A percentile compares a stretch with the other conserved stretches of the same genome.
phyloP scores from a whole-genome alignment of 495 filamentous ascomycete species.

The Usnea hakonensis region DNA sequence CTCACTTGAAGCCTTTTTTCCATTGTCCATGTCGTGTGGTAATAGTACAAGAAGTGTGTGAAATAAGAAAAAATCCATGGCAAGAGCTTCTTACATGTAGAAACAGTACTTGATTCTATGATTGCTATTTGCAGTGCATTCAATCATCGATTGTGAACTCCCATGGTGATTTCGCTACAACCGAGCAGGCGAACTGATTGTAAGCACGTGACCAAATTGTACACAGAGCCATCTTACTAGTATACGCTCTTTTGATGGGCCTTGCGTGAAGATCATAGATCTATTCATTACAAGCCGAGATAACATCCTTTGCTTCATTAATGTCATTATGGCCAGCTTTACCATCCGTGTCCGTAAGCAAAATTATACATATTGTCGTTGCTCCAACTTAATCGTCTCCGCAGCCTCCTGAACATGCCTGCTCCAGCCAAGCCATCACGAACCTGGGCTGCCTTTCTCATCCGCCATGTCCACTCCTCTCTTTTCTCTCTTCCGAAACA shows the following conservation, averaged over 20 bases:
- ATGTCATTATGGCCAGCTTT: too few relatives aligned
- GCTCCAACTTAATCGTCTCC: too few relatives aligned
- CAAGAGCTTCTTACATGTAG: background rate
- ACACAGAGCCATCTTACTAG: too few relatives aligned
- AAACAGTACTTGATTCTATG: background rate
- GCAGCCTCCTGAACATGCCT: background rate
- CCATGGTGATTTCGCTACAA: background rate
- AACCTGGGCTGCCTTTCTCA: background rate
- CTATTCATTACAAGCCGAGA: too few relatives aligned
- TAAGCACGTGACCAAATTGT: too few relatives aligned
- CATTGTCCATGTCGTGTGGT: background rate
- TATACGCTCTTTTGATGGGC: too few relatives aligned
- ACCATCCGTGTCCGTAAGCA: too few relatives aligned
- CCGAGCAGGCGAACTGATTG: too few relatives aligned
- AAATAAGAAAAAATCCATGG: background rate
- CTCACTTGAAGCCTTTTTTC: background rate
- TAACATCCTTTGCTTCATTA: too few relatives aligned
- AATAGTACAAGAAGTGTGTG: background rate
- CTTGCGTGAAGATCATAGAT: too few relatives aligned
- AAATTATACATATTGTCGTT: too few relatives aligned
- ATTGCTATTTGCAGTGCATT: background rate
- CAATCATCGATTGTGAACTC: background rate
- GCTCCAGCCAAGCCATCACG: background rate
- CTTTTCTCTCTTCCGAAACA: background rate
- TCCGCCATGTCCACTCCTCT: background rate